Evolutionary conservation across 306 rosid species (phyloP), one percentile per base, ranked within the genome.

Genomic region (Inga laurina): DNA sequence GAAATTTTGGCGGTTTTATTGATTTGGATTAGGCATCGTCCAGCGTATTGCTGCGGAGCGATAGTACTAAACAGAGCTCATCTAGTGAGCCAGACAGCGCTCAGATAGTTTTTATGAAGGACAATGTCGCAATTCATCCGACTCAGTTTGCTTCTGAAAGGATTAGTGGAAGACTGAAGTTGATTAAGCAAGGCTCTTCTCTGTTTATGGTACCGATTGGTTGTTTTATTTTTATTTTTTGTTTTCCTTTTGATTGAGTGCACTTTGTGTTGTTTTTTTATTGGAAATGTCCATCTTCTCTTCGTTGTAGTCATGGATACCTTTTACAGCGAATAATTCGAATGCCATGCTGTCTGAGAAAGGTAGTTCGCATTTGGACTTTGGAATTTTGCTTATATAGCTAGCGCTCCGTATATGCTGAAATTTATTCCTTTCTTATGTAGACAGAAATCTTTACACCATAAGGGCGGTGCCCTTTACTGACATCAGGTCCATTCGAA

Each of bases 101-200:
- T 24, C 95, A 94, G 82, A 80, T 91, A 78, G 89, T 97, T 56
- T 97, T 79, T 86, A 27, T 19, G 79, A 97, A 97, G 84, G 99
- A 94, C 32, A 97, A 97, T 77, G 99, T 97, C 32, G 86, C 98
- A n/a, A 97, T 97, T 89, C 99, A 94, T 78, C 98, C 99, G 39
- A 91, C 97, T 61, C 94, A 94, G 90, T 88, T 87, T 78, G 90
- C 92, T 15, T 86, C 95, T 48, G 95, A 94, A 81, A 88, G 98
- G 88, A 97, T 97, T 62, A 85, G 97, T 84, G 99, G 99, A 56
- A 85, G 97, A 67, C 87, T 97, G 84, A 92, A 85, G 91, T 87
- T 97, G 87, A 84, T 88, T 72, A 97, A 94, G 91, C 97, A 89
- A 83, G 90, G 92, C 74, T 83, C 97, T 72, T 57, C 93, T 7